A percentile compares a stretch with the other conserved stretches of the same genome.
Conservation (phyloP, 2,329 filamentous ascomycete genomes). For the Claviceps maximensis region DNA sequence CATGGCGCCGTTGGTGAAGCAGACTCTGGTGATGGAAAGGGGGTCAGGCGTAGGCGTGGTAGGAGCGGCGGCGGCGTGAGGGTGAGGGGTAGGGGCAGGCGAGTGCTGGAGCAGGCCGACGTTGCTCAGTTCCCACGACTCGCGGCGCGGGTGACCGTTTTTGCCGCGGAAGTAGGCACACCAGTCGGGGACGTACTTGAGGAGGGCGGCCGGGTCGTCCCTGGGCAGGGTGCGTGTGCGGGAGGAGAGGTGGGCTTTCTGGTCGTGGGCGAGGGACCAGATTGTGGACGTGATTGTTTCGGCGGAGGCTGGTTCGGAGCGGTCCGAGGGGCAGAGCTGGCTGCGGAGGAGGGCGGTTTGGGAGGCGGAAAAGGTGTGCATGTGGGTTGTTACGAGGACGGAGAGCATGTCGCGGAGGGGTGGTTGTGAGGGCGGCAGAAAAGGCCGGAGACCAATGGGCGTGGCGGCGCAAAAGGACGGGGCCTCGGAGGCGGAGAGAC, state of each 20-base stretch:
- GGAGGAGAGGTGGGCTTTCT: constrained; percentile 22
- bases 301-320: background rate
- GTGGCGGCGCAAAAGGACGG: constrained; percentile 25
- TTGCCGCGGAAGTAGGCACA: constrained; percentile 25
- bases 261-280: constrained; percentile 27
- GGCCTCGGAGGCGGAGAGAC: constrained; percentile 20
- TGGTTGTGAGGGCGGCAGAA: constrained; percentile 18
- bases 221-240: constrained; percentile 22
- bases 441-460: constrained; percentile 31
- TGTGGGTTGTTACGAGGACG: constrained; percentile 25
- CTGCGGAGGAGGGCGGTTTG: constrained; percentile 15
- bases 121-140: constrained; percentile 41
- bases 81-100: too few species aligned
- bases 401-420: constrained; percentile 18
- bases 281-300: constrained; percentile 18
- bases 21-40: constrained; percentile 27
- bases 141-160: constrained; percentile 27
- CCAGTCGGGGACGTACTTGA: constrained; percentile 32
- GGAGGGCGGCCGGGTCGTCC: constrained; percentile 30
- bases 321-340: background rate
- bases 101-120: constrained; percentile 27
- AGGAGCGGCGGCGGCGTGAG: too few species aligned
- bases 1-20: constrained; percentile 38
- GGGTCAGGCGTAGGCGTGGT: background rate
- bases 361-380: constrained; percentile 17